A percentile compares a stretch with the other conserved stretches of the same genome.
Conservation (phyloP, 352 stramenopile species). For the Ochromonadaceae sp. region DNA sequence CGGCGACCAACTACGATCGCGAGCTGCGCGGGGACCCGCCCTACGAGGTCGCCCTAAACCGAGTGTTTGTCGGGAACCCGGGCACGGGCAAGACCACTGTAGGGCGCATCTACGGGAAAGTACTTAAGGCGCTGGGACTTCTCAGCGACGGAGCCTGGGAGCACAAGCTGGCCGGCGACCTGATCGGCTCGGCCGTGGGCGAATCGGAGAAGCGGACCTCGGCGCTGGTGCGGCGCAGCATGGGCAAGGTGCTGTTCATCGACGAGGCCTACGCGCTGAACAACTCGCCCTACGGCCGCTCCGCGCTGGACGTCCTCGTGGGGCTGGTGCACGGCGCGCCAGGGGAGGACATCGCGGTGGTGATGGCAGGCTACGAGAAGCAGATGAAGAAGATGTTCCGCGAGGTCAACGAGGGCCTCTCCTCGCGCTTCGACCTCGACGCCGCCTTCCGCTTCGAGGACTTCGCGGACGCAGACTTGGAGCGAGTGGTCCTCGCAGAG, state of each 20-base stretch:
- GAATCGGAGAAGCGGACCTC: constrained; percentile 65
- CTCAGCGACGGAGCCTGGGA: constrained; percentile 68
- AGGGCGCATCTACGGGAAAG: constrained; percentile 55
- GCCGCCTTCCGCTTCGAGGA: constrained; percentile 78
- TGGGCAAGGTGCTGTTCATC: constrained; percentile 76
- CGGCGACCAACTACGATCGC: constrained; percentile 57
- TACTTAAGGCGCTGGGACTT: constrained; percentile 68
- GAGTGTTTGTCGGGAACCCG: constrained; percentile 69
- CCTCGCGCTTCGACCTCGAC: constrained; percentile 58
- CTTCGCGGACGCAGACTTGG: constrained; percentile 60
- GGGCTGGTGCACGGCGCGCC: constrained; percentile 69
- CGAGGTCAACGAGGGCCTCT: constrained; percentile 62
- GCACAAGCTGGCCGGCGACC: constrained; percentile 63
- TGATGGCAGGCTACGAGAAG: constrained; percentile 67
- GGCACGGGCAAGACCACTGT: constrained; percentile 76
- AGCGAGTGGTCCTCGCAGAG: not conserved
- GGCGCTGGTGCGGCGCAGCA: constrained; percentile 51
- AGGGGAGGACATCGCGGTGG: constrained; percentile 70
- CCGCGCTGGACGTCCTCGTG: constrained; percentile 62
- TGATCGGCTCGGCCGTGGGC: constrained; percentile 54
- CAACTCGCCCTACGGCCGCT: constrained; percentile 29
- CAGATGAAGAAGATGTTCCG: constrained; percentile 74
- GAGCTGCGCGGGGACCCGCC: constrained; percentile 38
- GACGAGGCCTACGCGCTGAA: constrained; percentile 80
- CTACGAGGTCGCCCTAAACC: constrained; percentile 51